Evolutionary conservation across 1,284 basidiomycete species (phyloP), one percentile per base, ranked within the genome.

Genomic region (Irpex sp.): DNA sequence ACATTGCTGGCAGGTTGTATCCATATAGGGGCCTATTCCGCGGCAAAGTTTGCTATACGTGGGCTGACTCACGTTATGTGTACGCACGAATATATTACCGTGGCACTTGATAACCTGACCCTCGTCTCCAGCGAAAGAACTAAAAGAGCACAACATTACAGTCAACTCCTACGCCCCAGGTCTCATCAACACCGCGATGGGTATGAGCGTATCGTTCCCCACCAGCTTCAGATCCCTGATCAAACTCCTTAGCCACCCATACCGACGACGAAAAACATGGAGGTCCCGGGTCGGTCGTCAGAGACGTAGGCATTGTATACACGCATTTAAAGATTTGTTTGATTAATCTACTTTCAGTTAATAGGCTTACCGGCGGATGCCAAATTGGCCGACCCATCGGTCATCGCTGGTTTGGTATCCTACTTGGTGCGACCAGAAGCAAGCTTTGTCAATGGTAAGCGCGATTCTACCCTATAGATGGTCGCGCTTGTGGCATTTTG

Each of bases 21-120:
- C 4, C 15, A 40, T 15, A 40, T 64, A 15, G 59, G 62, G 5
- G 62, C 66, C 13, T 70, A 70, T 59, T 65, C 62, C 63, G 48
- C 51, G 7, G 67, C 69, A 13, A 75, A 75, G 62, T 73, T 73
- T 61, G 74, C 70, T 38, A 68, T 75, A 9, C 61, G 71, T 37
- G 68, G 71, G 5, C 64, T 75, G 54, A 75, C 72, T 55, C 70
- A 69, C 38, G 59, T 57, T 21, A 26, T 64, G 17, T 67, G 68
- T 67, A 51, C 6, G 67, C 55, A 9, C 17, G 44, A 19, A 36
- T 56, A n/a, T 57, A 11, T 31, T 15, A 59, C 1, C 62, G 36
- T 60, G 21, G 17, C 34, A 19, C 34, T 11, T 11, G 9, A 56
- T 56, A 56, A 56, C 54, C 9, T 13, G 57, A 21, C 40, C 40